Evolutionary conservation across 495 filamentous ascomycete genomes (phyloP).

Genomic region (Xylaria nigripes): DNA sequence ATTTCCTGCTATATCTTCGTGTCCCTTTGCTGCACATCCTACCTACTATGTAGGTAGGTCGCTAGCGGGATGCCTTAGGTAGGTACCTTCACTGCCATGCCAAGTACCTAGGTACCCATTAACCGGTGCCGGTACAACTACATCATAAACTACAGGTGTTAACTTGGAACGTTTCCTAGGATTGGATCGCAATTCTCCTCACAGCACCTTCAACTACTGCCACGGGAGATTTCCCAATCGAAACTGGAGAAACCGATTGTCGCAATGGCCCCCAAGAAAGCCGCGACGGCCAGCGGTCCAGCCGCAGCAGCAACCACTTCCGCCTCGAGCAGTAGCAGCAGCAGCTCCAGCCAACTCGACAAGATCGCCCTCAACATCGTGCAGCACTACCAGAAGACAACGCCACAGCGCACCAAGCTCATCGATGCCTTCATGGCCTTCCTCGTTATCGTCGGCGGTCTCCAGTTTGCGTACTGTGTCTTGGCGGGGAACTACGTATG

Average conservation of each 20-base stretch:
- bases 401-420: slow-evolving; percentile 85
- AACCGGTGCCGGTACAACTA: too few species aligned
- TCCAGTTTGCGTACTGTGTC: slow-evolving; percentile 93
- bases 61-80: too few species aligned
- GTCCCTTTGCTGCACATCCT: slow-evolving; percentile 26
- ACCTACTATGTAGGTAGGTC: too few species aligned
- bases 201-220: too few species aligned
- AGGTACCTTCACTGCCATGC: too few species aligned
- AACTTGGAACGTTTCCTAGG: background rate
- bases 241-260: background rate
- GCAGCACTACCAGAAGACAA: slow-evolving; percentile 67
- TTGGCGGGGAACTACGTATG: slow-evolving; percentile 90
- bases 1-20: slow-evolving; percentile 24
- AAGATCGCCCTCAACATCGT: slow-evolving; percentile 50
- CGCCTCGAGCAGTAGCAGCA: slow-evolving; percentile 41
- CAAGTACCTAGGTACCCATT: too few species aligned
- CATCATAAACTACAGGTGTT: too few species aligned
- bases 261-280: slow-evolving; percentile 25
- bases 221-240: background rate
- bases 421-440: slow-evolving; percentile 90
- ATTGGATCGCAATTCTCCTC: background rate
- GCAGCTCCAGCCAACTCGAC: slow-evolving; percentile 30
- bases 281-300: slow-evolving; percentile 14
- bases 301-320: background rate
- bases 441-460: slow-evolving; percentile 69